Base-by-base conservation (phyloP, 148 eudicot genomes). In the Euryodendron excelsum region DNA sequence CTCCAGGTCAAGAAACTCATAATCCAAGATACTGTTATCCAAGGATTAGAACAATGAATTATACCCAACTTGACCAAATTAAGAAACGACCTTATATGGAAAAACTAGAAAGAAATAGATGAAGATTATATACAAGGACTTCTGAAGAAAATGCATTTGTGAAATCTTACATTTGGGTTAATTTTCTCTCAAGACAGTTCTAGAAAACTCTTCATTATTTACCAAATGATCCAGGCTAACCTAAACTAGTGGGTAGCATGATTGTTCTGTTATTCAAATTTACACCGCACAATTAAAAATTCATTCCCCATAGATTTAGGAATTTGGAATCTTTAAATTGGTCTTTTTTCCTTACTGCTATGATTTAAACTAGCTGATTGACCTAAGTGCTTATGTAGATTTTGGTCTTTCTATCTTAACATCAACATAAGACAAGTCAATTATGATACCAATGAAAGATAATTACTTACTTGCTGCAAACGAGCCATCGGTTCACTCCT, bases 391-490 rank as follows among this genome's bases (percentile, higher is more conserved):
- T 69, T 41, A 17, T 4, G 8, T 44, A 13, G 55, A 68, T 68
- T 39, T 45, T 68, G 27, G 7, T 44, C 4, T 7, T 25, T 45
- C 34, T 5, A 13, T 44, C 12, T 27, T 56, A n/a, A 14, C n/a
- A n/a, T 39, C 8, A 37, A 67, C 50, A n/a, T 6, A 67, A 39
- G 48, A 41, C 48, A n/a, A n/a, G 20, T 67, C 39, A 6, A 3
- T 11, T n/a, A 21, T 56, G 47, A 56, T 58, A 10, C 27, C 41
- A 12, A 36, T 76, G 44, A 48, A 76, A 30, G 71, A 64, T 8
- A 76, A 63, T 76, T 76, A 76, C 82, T 76, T 76, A 76, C 82
- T 75, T 68, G 79, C 82, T 80, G 56, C 82, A 80, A 58, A 80
- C 82, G 65, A 80, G 82, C 82, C 82, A 80, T 34, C 74, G 45